These are phyloP conservation scores for Linnemannia exigua DNA, from an alignment of 192 early-diverging fungal genomes.

Conservation along the genomic window DNA sequence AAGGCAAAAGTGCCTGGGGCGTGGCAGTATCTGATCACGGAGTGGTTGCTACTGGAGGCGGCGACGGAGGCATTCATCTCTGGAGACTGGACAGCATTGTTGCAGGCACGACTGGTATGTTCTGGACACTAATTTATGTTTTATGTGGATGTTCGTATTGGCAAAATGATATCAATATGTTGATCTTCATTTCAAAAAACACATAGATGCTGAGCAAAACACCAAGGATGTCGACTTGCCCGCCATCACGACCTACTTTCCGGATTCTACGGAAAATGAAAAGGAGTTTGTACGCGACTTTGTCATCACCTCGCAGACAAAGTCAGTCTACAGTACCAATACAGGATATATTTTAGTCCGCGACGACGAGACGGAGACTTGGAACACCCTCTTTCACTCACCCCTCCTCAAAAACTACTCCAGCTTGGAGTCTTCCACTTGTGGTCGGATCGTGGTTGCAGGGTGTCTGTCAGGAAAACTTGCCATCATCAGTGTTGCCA, in stretches of 20 bases:
- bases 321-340: constrained; percentile 32
- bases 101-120: constrained; percentile 66
- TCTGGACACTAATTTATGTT: not conserved
- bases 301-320: constrained; percentile 28
- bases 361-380: constrained; percentile 36
- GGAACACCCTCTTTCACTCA: constrained; percentile 57
- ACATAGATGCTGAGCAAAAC: constrained; percentile 37
- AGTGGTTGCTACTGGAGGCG: constrained; percentile 78
- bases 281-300: constrained; percentile 54
- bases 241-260: constrained; percentile 27
- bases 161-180: not conserved
- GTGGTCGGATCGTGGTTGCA: constrained; percentile 66
- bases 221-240: constrained; percentile 52
- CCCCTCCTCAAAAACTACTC: constrained; percentile 64
- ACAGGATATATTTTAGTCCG: constrained; percentile 59
- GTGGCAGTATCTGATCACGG: constrained; percentile 68
- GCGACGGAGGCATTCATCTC: constrained; percentile 83
- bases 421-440: constrained; percentile 64
- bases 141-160: not conserved
- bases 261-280: constrained; percentile 16
- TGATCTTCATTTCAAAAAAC: not conserved
- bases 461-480: constrained; percentile 71
- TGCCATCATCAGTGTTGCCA: constrained; percentile 59
- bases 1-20: constrained; percentile 86
- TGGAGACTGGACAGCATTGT: constrained; percentile 74